Percentiles rank a stretch among this genome's conserved stretches.
phyloP scores from a whole-genome alignment of 2,329 filamentous ascomycete genomes.

The Aspergillus ochraceus region DNA sequence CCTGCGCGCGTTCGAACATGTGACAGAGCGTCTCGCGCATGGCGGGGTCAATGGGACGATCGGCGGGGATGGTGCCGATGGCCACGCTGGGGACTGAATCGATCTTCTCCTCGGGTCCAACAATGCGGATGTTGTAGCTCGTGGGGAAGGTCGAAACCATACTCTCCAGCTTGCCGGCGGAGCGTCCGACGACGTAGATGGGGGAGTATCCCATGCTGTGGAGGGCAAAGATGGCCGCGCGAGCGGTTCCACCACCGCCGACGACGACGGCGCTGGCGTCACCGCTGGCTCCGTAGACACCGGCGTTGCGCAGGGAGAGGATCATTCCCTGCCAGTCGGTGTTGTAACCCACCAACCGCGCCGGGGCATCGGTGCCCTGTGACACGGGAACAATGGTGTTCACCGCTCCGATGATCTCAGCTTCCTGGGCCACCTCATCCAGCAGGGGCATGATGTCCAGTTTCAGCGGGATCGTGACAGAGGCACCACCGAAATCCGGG shows the following conservation, averaged over 20 bases:
- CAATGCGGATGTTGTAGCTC: constrained; percentile 68
- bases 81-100: constrained; percentile 65
- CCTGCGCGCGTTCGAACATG: constrained; percentile 50
- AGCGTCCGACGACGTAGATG: constrained; percentile 84
- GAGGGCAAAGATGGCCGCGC: constrained; percentile 86
- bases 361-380: constrained; percentile 44
- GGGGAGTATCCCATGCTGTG: constrained; percentile 79
- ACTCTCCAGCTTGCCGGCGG: constrained; percentile 63
- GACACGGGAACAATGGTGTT: constrained; percentile 80
- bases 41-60: constrained; percentile 72
- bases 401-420: constrained; percentile 81
- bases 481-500: constrained; percentile 83
- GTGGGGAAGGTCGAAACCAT: constrained; percentile 72
- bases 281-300: constrained; percentile 51
- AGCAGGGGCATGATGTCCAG: constrained; percentile 79
- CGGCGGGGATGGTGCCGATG: constrained; percentile 87
- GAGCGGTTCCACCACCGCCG: constrained; percentile 86
- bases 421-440: constrained; percentile 77
- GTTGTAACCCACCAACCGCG: constrained; percentile 76
- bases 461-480: constrained; percentile 94
- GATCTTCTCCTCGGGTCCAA: constrained; percentile 57
- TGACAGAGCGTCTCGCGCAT: constrained; percentile 66
- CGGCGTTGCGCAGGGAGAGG: constrained; percentile 69
- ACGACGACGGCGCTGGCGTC: constrained; percentile 70
- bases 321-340: constrained; percentile 96